Conservation (phyloP, 2,329 filamentous ascomycete genomes). For the Tolypocladium album region DNA sequence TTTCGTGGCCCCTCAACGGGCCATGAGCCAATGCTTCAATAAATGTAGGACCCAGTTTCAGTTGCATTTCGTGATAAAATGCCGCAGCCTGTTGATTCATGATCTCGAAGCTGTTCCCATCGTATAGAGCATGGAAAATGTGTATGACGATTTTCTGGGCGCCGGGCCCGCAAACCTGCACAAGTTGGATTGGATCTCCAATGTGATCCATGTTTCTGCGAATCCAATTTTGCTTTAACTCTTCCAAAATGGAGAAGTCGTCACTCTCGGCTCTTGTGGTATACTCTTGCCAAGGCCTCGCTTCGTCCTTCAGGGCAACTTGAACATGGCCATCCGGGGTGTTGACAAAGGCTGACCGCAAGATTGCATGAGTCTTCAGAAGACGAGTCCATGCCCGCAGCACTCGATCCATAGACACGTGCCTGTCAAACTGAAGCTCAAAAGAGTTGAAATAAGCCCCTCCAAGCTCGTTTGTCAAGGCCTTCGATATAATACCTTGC, state of each 20-base stretch:
- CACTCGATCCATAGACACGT: constrained; percentile 37
- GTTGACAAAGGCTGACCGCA: constrained; percentile 62
- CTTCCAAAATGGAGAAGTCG: constrained; percentile 20
- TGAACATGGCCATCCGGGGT: constrained; percentile 72
- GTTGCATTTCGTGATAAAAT: constrained; percentile 9
- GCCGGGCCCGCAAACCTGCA: constrained; percentile 21
- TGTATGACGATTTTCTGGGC: constrained; percentile 43
- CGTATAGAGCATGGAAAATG: constrained; percentile 81
- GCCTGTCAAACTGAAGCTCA: constrained; percentile 38
- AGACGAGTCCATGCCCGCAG: constrained; percentile 46
- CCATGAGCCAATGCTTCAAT: constrained; percentile 58
- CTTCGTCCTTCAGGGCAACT: constrained; percentile 41
- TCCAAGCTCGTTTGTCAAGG: constrained; percentile 39
- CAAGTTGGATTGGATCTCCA: constrained; percentile 39
- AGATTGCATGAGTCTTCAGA: constrained; percentile 44
- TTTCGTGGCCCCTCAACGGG: constrained; percentile 42
- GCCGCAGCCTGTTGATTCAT: constrained; percentile 47
- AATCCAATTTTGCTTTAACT: constrained; percentile 40
- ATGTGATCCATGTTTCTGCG: constrained; percentile 37
- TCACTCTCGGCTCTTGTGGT: constrained; percentile 14
- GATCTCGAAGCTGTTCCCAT: constrained; percentile 66
- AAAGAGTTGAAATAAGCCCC: constrained; percentile 73
- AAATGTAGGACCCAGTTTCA: constrained; percentile 41
- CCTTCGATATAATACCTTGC: constrained; percentile 72
- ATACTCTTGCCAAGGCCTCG: constrained; percentile 33